These are phyloP conservation scores for Sarocladium brachiariae DNA, from an alignment of 2,329 filamentous ascomycete species.

Conservation along the genomic window DNA sequence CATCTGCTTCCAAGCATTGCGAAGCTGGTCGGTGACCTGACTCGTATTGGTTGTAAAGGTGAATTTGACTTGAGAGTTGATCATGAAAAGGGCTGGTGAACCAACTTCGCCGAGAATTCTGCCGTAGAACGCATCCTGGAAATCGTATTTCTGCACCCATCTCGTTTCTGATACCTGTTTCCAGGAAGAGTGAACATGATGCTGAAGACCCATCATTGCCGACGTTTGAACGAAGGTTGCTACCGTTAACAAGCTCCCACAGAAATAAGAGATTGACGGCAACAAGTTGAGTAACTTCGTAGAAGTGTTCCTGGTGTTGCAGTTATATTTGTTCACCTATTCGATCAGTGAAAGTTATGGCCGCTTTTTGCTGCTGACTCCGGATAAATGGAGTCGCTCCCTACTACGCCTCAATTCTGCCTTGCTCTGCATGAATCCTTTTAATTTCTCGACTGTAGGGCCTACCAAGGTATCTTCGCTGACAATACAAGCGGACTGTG, in stretches of 20 bases:
- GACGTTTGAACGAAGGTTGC: neutral
- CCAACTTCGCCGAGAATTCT: constrained; percentile 9
- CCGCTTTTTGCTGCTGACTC: neutral
- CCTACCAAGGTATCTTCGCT: neutral
- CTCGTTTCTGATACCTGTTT: constrained; percentile 2
- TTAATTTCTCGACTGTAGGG: neutral
- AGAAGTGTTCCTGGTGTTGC: neutral
- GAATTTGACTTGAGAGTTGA: constrained; percentile 9
- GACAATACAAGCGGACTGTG: neutral
- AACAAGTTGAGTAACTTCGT: neutral
- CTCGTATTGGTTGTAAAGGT: neutral
- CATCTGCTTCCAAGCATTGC: constrained; percentile 11
- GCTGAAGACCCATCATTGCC: neutral
- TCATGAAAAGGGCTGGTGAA: constrained; percentile 9
- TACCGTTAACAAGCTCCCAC: too few species aligned
- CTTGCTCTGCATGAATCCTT: neutral
- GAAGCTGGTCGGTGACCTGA: neutral
- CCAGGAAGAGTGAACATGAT: constrained; percentile 7
- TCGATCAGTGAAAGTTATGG: neutral
- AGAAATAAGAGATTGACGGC: too few species aligned
- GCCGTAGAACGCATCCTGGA: constrained; percentile 12
- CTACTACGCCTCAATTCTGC: neutral
- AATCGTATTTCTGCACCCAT: constrained; percentile 11
- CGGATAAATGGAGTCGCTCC: neutral
- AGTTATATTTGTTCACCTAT: neutral